These are phyloP conservation scores for Neonectria magnoliae DNA, from an alignment of 2,329 filamentous ascomycete genomes.

Conservation along the genomic window DNA sequence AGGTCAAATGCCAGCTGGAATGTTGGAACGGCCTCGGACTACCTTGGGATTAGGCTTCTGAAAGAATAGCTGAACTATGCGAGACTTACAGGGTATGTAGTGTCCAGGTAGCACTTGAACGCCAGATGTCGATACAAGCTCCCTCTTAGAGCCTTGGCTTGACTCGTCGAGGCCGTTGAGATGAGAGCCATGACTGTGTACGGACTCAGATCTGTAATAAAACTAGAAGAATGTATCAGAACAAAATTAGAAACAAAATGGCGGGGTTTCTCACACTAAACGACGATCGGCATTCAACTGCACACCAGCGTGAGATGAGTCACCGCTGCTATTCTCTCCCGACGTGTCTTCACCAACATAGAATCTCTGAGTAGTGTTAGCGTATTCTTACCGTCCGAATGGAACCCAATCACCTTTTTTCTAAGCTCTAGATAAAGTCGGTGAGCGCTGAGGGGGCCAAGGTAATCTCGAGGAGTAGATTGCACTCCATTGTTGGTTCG, in stretches of 20 bases:
- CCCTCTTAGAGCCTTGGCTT: not conserved
- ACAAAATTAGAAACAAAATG: too few relatives aligned
- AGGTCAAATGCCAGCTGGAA: conserved; percentile 7
- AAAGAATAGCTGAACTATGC: too few relatives aligned
- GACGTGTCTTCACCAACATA: not conserved
- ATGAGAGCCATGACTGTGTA: conserved; percentile 11
- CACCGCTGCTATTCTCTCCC: too few relatives aligned
- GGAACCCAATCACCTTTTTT: not conserved
- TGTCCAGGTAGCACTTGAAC: too few relatives aligned
- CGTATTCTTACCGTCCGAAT: too few relatives aligned
- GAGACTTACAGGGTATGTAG: too few relatives aligned
- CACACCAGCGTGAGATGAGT: too few relatives aligned
- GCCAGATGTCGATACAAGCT: not conserved
- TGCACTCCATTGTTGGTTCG: not conserved
- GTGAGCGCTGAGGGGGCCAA: not conserved
- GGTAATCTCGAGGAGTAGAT: not conserved
- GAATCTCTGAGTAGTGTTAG: not conserved
- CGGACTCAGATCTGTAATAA: conserved; percentile 9
- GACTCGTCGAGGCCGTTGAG: not conserved
- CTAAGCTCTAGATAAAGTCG: not conserved
- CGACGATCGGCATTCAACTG: conserved; percentile 7
- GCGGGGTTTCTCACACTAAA: not conserved
- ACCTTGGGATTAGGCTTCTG: too few relatives aligned
- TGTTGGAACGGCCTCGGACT: too few relatives aligned
- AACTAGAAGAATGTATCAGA: not conserved